Evolutionary conservation across 2,329 filamentous ascomycete genomes (phyloP).

Genomic region (Pestalotiopsis sp.): DNA sequence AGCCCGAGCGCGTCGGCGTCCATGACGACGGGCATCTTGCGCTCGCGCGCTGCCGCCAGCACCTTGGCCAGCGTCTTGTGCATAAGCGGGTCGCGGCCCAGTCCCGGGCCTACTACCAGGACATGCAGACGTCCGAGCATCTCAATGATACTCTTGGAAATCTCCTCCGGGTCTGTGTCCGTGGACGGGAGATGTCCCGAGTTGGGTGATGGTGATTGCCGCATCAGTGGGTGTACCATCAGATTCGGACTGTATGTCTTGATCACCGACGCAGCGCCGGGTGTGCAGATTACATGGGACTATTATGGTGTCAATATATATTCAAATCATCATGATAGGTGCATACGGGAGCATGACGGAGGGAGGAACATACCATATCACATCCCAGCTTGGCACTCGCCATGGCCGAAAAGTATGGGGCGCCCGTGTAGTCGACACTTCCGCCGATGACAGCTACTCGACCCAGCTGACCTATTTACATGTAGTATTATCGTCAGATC

Average conservation of each 20-base stretch:
- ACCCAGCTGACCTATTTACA: conserved; percentile 88
- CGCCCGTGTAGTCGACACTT: conserved; percentile 94
- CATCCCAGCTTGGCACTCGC: conserved; percentile 88
- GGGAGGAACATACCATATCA: conserved; percentile 68
- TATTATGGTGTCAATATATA: conserved; percentile 30
- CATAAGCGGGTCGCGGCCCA: conserved; percentile 88
- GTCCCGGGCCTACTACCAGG: conserved; percentile 87
- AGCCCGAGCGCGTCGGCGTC: conserved; percentile 88
- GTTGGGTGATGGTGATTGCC: conserved; percentile 58
- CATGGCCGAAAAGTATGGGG: conserved; percentile 97
- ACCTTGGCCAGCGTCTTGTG: conserved; percentile 82
- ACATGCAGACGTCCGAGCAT: conserved; percentile 89
- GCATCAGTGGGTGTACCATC: conserved; percentile 97
- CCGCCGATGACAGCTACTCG: conserved; percentile 93
- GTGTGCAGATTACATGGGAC: conserved; percentile 96
- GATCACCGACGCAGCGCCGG: conserved; percentile 82
- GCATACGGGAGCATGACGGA: neutral
- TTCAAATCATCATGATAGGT: neutral
- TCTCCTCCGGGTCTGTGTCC: conserved; percentile 58
- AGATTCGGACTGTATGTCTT: conserved; percentile 98
- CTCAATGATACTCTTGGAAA: conserved; percentile 70
- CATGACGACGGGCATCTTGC: conserved; percentile 77
- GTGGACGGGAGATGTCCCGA: conserved; percentile 44
- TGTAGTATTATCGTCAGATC: conserved; percentile 90
- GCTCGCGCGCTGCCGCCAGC: conserved; percentile 74